A percentile compares a stretch with the other conserved stretches of the same genome.
Conservation (phyloP, 345 rosid genomes). For the Eucalyptus lansdowneana region DNA sequence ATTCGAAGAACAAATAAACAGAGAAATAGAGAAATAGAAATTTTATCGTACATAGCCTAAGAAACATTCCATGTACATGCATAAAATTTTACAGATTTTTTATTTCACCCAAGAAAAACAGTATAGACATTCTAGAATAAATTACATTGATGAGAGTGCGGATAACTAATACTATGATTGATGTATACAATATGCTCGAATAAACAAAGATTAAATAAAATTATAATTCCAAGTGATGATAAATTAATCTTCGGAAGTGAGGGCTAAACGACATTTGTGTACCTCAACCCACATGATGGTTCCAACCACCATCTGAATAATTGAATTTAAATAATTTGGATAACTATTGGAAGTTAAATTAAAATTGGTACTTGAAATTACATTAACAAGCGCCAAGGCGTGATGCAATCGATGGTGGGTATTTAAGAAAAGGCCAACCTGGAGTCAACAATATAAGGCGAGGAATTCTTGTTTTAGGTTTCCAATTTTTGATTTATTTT, state of each 20-base stretch:
- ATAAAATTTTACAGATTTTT: background rate
- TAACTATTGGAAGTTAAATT: background rate
- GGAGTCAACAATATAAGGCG: background rate
- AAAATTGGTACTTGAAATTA: background rate
- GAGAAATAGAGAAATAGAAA: rapidly evolving
- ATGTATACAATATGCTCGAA: background rate
- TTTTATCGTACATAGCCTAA: too few relatives aligned
- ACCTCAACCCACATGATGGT: background rate
- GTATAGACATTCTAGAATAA: background rate
- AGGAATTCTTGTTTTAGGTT: background rate
- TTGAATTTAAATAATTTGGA: background rate
- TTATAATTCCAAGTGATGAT: conserved; percentile 5
- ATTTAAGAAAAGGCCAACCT: background rate
- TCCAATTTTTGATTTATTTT: background rate
- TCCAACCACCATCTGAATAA: background rate
- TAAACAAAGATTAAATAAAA: background rate
- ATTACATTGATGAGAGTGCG: background rate
- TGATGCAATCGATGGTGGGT: background rate
- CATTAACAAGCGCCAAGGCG: background rate
- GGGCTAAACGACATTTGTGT: background rate
- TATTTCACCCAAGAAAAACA: background rate
- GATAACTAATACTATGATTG: background rate
- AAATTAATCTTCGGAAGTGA: background rate
- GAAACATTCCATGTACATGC: too few relatives aligned
- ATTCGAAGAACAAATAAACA: rapidly evolving